Evolutionary conservation across 2,329 filamentous ascomycete genomes (phyloP).

Genomic region (Fusarium circinatum): DNA sequence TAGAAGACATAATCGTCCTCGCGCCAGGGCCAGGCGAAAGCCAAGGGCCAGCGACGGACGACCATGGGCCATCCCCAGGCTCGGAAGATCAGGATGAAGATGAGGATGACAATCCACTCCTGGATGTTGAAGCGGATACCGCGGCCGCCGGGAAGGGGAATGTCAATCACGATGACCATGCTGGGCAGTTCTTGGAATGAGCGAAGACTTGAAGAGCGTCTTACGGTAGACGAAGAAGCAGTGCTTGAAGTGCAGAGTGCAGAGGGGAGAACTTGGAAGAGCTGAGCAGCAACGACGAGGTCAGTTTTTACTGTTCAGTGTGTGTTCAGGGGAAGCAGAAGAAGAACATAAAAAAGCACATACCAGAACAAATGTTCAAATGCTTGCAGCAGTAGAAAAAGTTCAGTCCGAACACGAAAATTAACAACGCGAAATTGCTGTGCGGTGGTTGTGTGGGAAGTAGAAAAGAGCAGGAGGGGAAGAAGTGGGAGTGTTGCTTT

Average conservation of each 20-base stretch:
- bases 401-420: not conserved
- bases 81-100: not conserved
- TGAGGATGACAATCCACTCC: not conserved
- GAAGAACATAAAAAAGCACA: not conserved
- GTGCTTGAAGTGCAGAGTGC: not conserved
- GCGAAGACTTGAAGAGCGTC: not conserved
- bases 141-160: not conserved
- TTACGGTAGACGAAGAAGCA: not conserved
- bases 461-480: not conserved
- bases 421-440: not conserved
- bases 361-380: slow-evolving; percentile 9
- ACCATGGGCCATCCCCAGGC: not conserved
- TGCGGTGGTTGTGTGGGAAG: not conserved
- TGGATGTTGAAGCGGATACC: not conserved
- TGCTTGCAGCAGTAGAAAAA: not conserved
- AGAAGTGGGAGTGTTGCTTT: not conserved
- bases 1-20: not conserved
- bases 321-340: slow-evolving; percentile 1
- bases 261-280: not conserved
- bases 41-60: not conserved
- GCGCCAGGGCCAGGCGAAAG: not conserved
- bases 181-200: not conserved
- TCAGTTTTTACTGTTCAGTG: not conserved
- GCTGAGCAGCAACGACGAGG: not conserved
- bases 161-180: not conserved